Conservation (phyloP, 2,329 filamentous ascomycete genomes). For the Arthrobotrys entomopaga region DNA sequence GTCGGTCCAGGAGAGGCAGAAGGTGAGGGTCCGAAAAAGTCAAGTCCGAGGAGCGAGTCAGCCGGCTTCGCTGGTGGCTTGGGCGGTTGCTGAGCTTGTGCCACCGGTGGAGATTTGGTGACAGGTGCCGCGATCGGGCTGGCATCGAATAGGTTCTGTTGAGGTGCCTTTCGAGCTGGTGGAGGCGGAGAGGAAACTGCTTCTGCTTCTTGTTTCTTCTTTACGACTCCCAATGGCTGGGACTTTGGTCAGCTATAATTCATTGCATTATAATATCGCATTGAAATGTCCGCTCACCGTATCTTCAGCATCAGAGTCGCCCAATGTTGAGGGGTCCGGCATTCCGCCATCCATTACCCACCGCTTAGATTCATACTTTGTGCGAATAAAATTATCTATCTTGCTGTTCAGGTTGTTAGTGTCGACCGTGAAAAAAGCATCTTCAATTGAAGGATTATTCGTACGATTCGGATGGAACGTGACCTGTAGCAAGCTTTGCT, state of each 20-base stretch:
- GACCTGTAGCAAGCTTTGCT: constrained; percentile 86
- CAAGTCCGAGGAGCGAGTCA: constrained; percentile 89
- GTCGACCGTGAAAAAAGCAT: constrained; percentile 5
- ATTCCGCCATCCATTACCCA: constrained; percentile 99
- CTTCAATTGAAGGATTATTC: constrained; percentile 57
- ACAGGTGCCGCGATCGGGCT: constrained; percentile 73
- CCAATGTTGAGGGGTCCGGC: constrained; percentile 88
- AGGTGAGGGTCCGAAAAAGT: constrained; percentile 83
- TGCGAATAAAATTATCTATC: constrained; percentile 99
- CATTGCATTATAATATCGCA: constrained; percentile 72
- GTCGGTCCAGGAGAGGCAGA: constrained; percentile 69
- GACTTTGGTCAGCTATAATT: constrained; percentile 62
- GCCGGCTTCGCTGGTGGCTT: constrained; percentile 78
- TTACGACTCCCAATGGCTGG: constrained; percentile 74
- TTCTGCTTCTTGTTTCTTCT: constrained; percentile 74
- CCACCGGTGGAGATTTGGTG: constrained; percentile 75
- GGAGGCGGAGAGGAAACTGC: constrained; percentile 60
- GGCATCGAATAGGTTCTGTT: constrained; percentile 77
- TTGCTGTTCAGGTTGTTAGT: constrained; percentile 67
- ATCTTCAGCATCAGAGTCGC: constrained; percentile 86
- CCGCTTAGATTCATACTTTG: constrained; percentile 97
- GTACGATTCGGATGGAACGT: constrained; percentile 87
- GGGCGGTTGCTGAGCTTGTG: constrained; percentile 71
- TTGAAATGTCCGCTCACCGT: constrained; percentile 70
- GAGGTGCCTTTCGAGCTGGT: constrained; percentile 59